Evolutionary conservation across 2,329 filamentous ascomycete species (phyloP), one percentile per base, ranked within the genome.

Genomic region (Thermomyces lanuginosus): DNA sequence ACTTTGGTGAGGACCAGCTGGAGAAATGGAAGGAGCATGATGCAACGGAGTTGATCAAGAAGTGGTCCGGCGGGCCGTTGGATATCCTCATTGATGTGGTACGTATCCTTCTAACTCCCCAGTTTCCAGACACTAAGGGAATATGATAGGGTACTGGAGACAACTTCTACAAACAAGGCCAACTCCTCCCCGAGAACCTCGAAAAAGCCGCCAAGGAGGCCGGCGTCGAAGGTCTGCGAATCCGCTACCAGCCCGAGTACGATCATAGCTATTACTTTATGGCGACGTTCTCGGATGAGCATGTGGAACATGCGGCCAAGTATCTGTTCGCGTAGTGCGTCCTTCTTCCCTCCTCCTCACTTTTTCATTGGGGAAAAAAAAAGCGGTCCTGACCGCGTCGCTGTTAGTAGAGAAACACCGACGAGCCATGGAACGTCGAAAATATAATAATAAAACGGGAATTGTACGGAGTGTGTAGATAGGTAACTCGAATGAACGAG

Each of bases 191-290:
- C 0, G 89, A 98, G 65, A 95, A 95, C 55, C 72, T 98, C 28
- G 70, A 77, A 38, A 66, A 72, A 43, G 84, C 79, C 8, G 82
- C 75, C 32, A 74, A 80, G 58, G 73, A 77, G 38, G 69, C 72
- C 14, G 81, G 81, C 11, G 64, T 82, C 27, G 58, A 63, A 32
- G 79, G 77, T 6, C 58, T 93, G 36, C 70, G 70, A 28, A 58
- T 95, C 36, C 70, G 86, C 44, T 89, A 86, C 62, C 86, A 92
- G 50, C 46, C 79, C 58, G 83, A 74, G 35, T 95, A 98, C 49
- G 89, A 98, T 53, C 89, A 98, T 59, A 92, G 82, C 36, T 98
- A 98, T 61, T 98, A 73, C 58, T 93, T 92, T 56, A 91, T 98
- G 63, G 76, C 84, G 18, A 73, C 72, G 9, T 98, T 98, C 51